phyloP scores from a whole-genome alignment of 805 yeast species.

The Kodamaea kaohsiungensis region DNA sequence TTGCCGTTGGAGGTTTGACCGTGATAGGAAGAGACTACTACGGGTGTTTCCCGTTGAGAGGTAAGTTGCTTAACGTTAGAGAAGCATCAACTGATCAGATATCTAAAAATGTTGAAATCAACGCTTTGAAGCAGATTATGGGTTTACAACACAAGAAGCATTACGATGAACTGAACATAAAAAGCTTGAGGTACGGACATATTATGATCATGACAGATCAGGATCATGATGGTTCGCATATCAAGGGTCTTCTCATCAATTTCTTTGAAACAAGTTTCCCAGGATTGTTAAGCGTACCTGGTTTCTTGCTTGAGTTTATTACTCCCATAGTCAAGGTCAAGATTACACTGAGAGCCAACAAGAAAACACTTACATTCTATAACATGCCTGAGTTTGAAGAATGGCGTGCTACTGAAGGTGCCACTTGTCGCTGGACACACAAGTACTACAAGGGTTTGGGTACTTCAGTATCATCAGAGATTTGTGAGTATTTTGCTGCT shows the following conservation, averaged over 20 bases:
- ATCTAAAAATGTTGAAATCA: conserved; percentile 89
- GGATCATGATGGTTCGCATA: conserved; percentile 98
- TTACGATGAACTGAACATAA: conserved; percentile 61
- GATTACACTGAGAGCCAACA: conserved; percentile 59
- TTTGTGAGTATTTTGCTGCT: conserved; percentile 83
- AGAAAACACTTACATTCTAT: conserved; percentile 70
- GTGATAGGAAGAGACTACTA: conserved; percentile 94
- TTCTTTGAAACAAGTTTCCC: conserved; percentile 94
- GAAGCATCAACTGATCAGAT: conserved; percentile 97
- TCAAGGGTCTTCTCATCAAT: conserved; percentile 91
- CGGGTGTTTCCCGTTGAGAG: conserved; percentile 94
- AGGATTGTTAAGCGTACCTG: conserved; percentile 86
- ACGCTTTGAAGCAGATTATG: conserved; percentile 91
- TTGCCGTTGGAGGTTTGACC: conserved; percentile 90
- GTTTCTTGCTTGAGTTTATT: conserved; percentile 88
- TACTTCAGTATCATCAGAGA: conserved; percentile 83
- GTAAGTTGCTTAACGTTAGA: conserved; percentile 91
- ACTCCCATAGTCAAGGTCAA: conserved; percentile 96
- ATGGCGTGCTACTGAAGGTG: conserved; percentile 88
- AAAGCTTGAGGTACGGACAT: conserved; percentile 87
- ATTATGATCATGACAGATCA: conserved; percentile 99
- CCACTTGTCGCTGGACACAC: conserved; percentile 76
- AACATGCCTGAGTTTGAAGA: conserved; percentile 93
- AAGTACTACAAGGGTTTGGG: conserved; percentile 99
- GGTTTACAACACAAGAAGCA: conserved; percentile 91